Evolutionary conservation across 139 green algal genomes (phyloP).

Genomic region (Coelastrella sp.): DNA sequence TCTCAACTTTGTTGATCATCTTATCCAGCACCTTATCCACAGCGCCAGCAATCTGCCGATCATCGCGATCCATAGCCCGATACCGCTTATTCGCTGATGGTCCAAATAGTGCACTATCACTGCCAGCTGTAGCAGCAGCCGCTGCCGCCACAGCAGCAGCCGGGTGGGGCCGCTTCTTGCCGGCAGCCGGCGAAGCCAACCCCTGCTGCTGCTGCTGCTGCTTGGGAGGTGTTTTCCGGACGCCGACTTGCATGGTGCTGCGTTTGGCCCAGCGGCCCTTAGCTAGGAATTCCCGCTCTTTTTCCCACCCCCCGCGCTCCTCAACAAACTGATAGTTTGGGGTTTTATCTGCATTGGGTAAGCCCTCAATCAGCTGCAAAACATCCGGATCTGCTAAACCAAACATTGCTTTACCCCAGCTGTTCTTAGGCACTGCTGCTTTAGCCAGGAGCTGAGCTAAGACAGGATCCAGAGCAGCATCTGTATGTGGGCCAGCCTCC

Average conservation of each 20-base stretch:
- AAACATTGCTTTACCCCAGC: slow-evolving; percentile 75
- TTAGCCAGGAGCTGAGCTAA: slow-evolving; percentile 57
- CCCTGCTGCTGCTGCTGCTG: not conserved
- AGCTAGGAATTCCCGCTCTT: slow-evolving; percentile 44
- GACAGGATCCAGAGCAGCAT: slow-evolving; percentile 24
- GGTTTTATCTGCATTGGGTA: slow-evolving; percentile 57
- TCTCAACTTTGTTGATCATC: slow-evolving; percentile 41
- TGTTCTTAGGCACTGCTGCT: slow-evolving; percentile 51
- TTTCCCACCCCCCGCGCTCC: slow-evolving; percentile 51
- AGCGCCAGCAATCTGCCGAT: slow-evolving; percentile 34
- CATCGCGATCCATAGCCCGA: slow-evolving; percentile 13
- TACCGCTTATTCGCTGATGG: slow-evolving; percentile 15
- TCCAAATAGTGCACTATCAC: slow-evolving; percentile 1
- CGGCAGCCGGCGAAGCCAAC: not conserved
- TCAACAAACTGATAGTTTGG: slow-evolving; percentile 49
- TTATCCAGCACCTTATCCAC: slow-evolving; percentile 53
- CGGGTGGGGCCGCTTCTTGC: slow-evolving; percentile 27
- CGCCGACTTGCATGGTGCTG: not conserved
- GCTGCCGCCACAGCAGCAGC: slow-evolving; percentile 1
- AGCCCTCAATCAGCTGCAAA: slow-evolving; percentile 74
- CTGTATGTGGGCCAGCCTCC: not conserved
- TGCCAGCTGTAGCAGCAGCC: slow-evolving; percentile 8
- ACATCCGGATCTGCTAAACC: slow-evolving; percentile 69
- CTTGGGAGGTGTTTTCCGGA: not conserved
- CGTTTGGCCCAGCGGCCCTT: slow-evolving; percentile 41